phyloP scores from a whole-genome alignment of 345 rosid species.

The Carallia brachiata region DNA sequence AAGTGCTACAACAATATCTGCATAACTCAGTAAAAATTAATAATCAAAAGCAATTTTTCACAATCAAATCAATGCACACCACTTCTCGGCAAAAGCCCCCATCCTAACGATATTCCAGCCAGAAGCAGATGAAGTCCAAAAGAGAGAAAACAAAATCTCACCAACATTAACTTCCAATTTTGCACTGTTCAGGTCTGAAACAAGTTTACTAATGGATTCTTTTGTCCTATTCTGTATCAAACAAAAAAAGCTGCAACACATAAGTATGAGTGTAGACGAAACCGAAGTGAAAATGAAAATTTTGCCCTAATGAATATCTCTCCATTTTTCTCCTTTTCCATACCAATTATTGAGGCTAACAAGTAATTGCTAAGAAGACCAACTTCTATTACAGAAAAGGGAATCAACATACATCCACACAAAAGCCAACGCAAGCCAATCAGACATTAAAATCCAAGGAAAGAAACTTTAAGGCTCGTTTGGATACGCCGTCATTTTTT shows the following conservation, averaged over 20 bases:
- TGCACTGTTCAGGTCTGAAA: conserved; percentile 77
- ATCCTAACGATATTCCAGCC: neutral
- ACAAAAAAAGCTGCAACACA: neutral
- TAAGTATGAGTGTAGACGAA: conserved; percentile 1
- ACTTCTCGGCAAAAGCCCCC: neutral
- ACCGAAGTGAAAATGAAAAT: neutral
- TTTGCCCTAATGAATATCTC: too few species aligned
- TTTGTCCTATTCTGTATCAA: conserved; percentile 78
- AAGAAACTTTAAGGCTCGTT: neutral
- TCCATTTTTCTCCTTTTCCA: too few species aligned
- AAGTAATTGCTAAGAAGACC: too few species aligned
- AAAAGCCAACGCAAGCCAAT: too few species aligned
- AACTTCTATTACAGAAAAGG: too few species aligned
- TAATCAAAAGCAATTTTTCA: neutral
- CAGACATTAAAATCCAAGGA: neutral
- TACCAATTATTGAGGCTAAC: too few species aligned
- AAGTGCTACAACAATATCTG: conserved; percentile 98
- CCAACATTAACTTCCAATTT: conserved; percentile 89
- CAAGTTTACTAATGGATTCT: conserved; percentile 82
- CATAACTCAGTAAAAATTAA: conserved; percentile 14
- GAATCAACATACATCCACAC: too few species aligned
- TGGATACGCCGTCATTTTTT: too few species aligned
- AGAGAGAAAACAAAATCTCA: conserved; percentile 29
- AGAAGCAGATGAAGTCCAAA: conserved; percentile 5
- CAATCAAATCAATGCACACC: neutral